These are phyloP conservation scores for Globisporangium paroecandrum DNA, from an alignment of 352 stramenopile genomes.

Conservation along the genomic window DNA sequence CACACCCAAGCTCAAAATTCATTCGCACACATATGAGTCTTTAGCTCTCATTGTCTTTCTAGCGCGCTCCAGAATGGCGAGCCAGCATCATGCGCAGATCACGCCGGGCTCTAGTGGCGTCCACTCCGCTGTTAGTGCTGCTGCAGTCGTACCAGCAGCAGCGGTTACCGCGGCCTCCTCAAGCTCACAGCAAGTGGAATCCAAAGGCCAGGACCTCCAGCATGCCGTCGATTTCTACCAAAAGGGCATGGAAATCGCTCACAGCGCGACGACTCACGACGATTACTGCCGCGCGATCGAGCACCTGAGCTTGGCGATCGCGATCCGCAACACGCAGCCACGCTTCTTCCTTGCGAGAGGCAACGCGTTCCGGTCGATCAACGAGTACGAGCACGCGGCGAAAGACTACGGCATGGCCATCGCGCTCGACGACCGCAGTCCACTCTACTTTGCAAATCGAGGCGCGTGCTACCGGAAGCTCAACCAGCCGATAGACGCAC, in stretches of 20 bases:
- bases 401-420: slow-evolving; percentile 62
- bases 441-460: slow-evolving; percentile 72
- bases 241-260: slow-evolving; percentile 66
- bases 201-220: slow-evolving; percentile 65
- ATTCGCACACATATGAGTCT: not conserved
- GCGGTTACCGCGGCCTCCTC: slow-evolving; percentile 8
- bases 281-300: slow-evolving; percentile 76
- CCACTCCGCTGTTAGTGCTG: not conserved
- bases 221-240: slow-evolving; percentile 76
- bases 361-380: slow-evolving; percentile 71
- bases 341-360: slow-evolving; percentile 72
- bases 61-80: not conserved
- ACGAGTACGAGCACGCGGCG: slow-evolving; percentile 58
- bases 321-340: slow-evolving; percentile 60
- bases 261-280: slow-evolving; percentile 47
- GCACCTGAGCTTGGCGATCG: slow-evolving; percentile 70
- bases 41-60: not conserved
- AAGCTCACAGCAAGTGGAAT: slow-evolving; percentile 23
- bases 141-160: not conserved
- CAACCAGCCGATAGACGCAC: slow-evolving; percentile 43
- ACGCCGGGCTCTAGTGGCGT: not conserved
- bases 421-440: slow-evolving; percentile 55
- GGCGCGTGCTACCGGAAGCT: slow-evolving; percentile 75
- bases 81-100: not conserved
- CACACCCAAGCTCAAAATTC: not conserved